phyloP scores from a whole-genome alignment of 805 yeast genomes.

The Ogataea wickerhamii region DNA sequence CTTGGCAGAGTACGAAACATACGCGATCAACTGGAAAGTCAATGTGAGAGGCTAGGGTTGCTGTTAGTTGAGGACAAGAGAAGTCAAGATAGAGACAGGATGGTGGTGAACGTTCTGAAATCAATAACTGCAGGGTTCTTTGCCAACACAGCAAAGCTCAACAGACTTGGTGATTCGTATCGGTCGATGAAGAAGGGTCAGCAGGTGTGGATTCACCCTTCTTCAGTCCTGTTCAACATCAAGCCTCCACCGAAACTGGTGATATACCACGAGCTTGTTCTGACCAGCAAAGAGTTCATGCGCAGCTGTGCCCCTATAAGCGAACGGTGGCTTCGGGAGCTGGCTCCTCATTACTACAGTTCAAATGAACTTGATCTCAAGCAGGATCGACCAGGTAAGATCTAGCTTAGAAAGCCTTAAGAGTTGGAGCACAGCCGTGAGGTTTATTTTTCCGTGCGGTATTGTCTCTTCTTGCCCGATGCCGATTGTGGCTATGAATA shows the following conservation, averaged over 20 bases:
- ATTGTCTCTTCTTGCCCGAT: too few species aligned
- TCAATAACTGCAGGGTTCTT: constrained; percentile 67
- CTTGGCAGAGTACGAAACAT: constrained; percentile 66
- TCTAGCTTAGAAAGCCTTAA: not conserved
- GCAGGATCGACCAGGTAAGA: not conserved
- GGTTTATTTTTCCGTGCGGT: too few species aligned
- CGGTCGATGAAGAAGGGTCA: constrained; percentile 63
- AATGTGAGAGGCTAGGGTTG: constrained; percentile 55
- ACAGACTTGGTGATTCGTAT: constrained; percentile 65
- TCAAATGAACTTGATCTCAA: constrained; percentile 11
- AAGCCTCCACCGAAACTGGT: constrained; percentile 74
- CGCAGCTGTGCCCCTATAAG: constrained; percentile 70
- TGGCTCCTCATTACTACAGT: constrained; percentile 60
- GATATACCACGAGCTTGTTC: constrained; percentile 76
- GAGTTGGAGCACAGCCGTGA: not conserved
- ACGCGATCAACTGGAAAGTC: constrained; percentile 59
- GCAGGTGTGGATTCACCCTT: constrained; percentile 81
- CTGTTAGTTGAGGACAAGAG: constrained; percentile 28
- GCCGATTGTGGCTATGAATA: too few species aligned
- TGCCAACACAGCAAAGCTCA: constrained; percentile 58
- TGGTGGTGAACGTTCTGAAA: constrained; percentile 41
- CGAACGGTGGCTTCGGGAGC: constrained; percentile 68
- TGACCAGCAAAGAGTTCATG: constrained; percentile 88
- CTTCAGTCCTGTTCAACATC: constrained; percentile 60
- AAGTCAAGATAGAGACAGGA: constrained; percentile 27